phyloP scores from a whole-genome alignment of 352 stramenopile genomes.

The Pythium insidiosum region DNA sequence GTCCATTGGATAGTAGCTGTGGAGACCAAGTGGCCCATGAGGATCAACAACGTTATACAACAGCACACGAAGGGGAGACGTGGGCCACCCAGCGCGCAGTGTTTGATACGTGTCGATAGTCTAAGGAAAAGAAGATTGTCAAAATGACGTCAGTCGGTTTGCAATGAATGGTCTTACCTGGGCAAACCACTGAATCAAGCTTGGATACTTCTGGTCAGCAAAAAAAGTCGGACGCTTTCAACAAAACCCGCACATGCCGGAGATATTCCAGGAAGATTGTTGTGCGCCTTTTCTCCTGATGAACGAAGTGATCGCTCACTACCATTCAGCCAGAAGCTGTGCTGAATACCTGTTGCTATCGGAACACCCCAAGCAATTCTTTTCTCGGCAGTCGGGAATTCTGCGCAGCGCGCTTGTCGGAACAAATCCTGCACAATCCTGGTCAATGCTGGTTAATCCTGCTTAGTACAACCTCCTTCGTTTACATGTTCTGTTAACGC shows the following conservation, averaged over 20 bases:
- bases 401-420: slow-evolving; percentile 51
- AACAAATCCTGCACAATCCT: slow-evolving; percentile 65
- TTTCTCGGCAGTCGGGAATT: slow-evolving; percentile 49
- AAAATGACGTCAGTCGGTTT: too few species aligned
- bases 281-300: too few species aligned
- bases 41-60: slow-evolving; percentile 74
- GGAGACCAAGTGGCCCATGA: slow-evolving; percentile 66
- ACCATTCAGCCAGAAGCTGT: too few species aligned
- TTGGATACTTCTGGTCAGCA: slow-evolving; percentile 73
- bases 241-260: slow-evolving; percentile 42
- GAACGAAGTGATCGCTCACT: too few species aligned
- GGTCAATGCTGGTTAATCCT: too few species aligned
- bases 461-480: too few species aligned
- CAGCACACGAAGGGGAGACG: slow-evolving; percentile 57
- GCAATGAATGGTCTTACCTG: too few species aligned
- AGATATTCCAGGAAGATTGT: slow-evolving; percentile 22
- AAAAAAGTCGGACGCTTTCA: slow-evolving; percentile 73
- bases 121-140: slow-evolving; percentile 22
- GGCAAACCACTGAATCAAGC: slow-evolving; percentile 75
- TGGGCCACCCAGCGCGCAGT: slow-evolving; percentile 43
- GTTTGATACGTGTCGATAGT: slow-evolving; percentile 78
- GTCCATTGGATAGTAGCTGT: slow-evolving; percentile 74
- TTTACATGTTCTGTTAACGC: too few species aligned
- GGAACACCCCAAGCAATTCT: slow-evolving; percentile 9
- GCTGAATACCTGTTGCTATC: too few species aligned